Evolutionary conservation across 2,329 filamentous ascomycete species (phyloP), one percentile per base, ranked within the genome.

Genomic region (Curvularia lunata): DNA sequence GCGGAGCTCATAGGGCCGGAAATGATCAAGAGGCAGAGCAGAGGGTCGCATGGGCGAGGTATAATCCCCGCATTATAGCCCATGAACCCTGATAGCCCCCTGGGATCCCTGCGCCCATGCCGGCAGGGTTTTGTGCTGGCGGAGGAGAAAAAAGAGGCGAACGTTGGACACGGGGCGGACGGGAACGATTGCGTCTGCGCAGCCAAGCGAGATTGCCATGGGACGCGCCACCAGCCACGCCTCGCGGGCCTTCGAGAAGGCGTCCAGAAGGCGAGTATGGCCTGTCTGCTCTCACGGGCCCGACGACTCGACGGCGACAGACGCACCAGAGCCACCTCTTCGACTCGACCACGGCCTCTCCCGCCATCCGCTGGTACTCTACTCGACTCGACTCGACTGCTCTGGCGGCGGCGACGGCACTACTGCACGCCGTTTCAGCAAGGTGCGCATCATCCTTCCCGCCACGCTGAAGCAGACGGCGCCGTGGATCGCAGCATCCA

Each of bases 21-120:
- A 48, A 60, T 38, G 59, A 59, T 57, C 61, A 53, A 58, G 61
- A 62, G 61, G 56, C 63, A 64, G 59, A 63, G 59, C 67, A 66
- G 45, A 61, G 56, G 50, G 37, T 19, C 37, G 48, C 50, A 51
- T 43, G 53, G 40, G 50, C 58, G 53, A 58, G 56, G 62, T 63
- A 65, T 67, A 68, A 56, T 59, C 68, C 69, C 72, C 72, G 72
- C 72, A 75, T 71, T 71, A 75, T 70, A 69, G 59, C 32, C 32
- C 47, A 27, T 19, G 47, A 49, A 49, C 47, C 47, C 47, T 38
- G 32, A 7, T 5, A n/a, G 16, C 32, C 65, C 41, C 40, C 21
- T n/a, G 13, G 12, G 41, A n/a, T 25, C 41, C 40, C 46, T 62
- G 61, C 56, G 58, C 58, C 58, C 61, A 59, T 58, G 56, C 50